Evolutionary conservation across 108 stramenopile species (phyloP).

Genomic region (Phaeodactylum tricornutum): DNA sequence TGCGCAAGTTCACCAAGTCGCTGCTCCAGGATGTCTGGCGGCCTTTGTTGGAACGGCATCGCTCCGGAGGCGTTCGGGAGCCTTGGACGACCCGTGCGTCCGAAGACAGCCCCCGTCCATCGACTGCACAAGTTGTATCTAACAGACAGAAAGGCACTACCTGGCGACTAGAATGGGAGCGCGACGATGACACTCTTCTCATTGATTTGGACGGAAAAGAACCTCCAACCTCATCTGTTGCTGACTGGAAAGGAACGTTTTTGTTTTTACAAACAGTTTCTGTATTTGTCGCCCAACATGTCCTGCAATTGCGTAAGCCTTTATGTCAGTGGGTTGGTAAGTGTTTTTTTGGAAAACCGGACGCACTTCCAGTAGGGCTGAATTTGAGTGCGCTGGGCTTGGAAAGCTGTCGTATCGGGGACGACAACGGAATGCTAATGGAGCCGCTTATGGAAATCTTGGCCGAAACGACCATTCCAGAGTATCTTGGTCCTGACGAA

Average conservation of each 20-base stretch:
- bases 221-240: not conserved
- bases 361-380: slow-evolving; percentile 19
- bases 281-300: slow-evolving; percentile 35
- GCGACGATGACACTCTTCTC: slow-evolving; percentile 8
- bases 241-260: slow-evolving; percentile 31
- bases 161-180: slow-evolving; percentile 28
- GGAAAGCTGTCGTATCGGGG: slow-evolving; percentile 25
- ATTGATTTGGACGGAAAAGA: no score
- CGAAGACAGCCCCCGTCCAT: not conserved
- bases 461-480: slow-evolving; percentile 41
- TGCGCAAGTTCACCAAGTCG: slow-evolving; percentile 14
- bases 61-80: not conserved
- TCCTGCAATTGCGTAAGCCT: slow-evolving; percentile 26
- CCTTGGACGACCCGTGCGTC: slow-evolving; percentile 1
- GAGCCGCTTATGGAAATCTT: slow-evolving; percentile 31
- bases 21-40: slow-evolving; percentile 11
- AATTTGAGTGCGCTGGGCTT: slow-evolving; percentile 37
- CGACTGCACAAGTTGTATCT: not conserved
- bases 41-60: slow-evolving; percentile 15
- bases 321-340: slow-evolving; percentile 41
- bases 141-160: slow-evolving; percentile 4
- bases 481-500: slow-evolving; percentile 16
- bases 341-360: slow-evolving; percentile 40
- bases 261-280: slow-evolving; percentile 29
- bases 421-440: slow-evolving; percentile 38